Percentiles rank a stretch among this genome's conserved stretches.
Evolutionary conservation across 2,329 filamentous ascomycete species (phyloP).

Genomic region (Aspergillus sp.): DNA sequence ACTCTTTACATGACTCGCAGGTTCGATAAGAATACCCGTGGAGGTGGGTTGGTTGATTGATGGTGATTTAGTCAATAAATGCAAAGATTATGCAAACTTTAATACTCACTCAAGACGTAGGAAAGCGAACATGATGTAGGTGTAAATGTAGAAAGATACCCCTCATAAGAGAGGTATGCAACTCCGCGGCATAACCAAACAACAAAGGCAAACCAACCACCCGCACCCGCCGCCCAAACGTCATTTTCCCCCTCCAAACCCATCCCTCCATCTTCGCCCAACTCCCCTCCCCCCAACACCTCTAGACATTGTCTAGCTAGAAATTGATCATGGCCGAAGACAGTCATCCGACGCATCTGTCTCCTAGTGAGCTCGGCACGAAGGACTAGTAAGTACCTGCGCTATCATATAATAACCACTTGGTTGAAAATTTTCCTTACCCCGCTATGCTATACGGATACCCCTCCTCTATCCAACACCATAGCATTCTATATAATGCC

Average conservation of each 20-base stretch:
- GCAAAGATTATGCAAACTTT: not conserved
- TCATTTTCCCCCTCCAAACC: too few species aligned
- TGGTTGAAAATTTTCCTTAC: conserved; percentile 3
- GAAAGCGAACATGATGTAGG: too few species aligned
- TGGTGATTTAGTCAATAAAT: not conserved
- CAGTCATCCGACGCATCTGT: conserved; percentile 62
- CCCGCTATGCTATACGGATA: conserved; percentile 11
- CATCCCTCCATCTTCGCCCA: too few species aligned
- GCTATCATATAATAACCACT: not conserved
- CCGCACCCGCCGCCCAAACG: too few species aligned
- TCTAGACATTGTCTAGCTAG: not conserved
- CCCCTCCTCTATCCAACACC: not conserved
- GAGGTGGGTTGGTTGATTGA: not conserved
- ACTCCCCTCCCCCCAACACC: not conserved
- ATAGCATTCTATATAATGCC: too few species aligned
- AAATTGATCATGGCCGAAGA: conserved; percentile 22
- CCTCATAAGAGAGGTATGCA: too few species aligned
- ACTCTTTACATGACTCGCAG: conserved; percentile 14
- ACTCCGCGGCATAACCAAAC: too few species aligned
- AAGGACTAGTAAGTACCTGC: conserved; percentile 74
- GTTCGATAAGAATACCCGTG: conserved; percentile 19
- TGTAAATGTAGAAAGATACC: too few species aligned
- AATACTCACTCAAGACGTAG: too few species aligned
- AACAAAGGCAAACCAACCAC: too few species aligned
- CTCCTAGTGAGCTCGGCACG: conserved; percentile 79